Conservation (phyloP, 2,329 filamentous ascomycete genomes). For the Aspergillus viridinutans region DNA sequence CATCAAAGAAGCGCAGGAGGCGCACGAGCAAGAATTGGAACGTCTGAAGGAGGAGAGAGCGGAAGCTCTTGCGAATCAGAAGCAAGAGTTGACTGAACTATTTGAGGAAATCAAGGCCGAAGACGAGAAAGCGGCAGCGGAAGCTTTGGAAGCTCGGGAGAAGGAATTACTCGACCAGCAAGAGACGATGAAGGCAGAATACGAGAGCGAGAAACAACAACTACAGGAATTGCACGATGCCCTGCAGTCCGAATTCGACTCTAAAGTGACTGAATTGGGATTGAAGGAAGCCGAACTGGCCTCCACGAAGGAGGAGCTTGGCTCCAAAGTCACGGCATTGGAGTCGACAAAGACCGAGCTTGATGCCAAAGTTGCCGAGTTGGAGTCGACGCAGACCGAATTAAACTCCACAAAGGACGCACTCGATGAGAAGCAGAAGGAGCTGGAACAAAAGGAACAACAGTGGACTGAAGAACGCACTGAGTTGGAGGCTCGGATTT, state of each 20-base stretch:
- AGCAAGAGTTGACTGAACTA: conserved; percentile 42
- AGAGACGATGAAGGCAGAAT: conserved; percentile 31
- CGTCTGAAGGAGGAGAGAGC: conserved; percentile 29
- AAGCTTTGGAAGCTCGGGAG: conserved; percentile 35
- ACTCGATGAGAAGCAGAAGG: conserved; percentile 25
- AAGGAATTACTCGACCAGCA: conserved; percentile 42
- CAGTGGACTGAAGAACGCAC: conserved; percentile 31
- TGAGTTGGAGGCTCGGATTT: conserved; percentile 32
- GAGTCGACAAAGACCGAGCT: conserved; percentile 25
- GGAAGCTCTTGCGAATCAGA: conserved; percentile 39
- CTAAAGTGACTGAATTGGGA: conserved; percentile 32
- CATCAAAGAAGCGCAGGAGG: conserved; percentile 40
- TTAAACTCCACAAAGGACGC: conserved; percentile 25
- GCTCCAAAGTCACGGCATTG: conserved; percentile 22
- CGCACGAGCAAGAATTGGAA: conserved; percentile 39
- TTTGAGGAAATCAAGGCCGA: conserved; percentile 46
- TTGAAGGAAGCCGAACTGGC: conserved; percentile 21
- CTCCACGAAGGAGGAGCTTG: conserved; percentile 30
- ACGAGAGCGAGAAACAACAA: conserved; percentile 35
- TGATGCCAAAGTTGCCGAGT: conserved; percentile 12
- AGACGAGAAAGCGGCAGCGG: conserved; percentile 37
- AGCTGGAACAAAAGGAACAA: conserved; percentile 30
- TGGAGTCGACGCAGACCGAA: conserved; percentile 18
- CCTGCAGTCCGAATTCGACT: conserved; percentile 35
- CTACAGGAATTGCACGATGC: conserved; percentile 34